Conservation (phyloP, 768 basidiomycete genomes). For the Suillus alpinus region DNA sequence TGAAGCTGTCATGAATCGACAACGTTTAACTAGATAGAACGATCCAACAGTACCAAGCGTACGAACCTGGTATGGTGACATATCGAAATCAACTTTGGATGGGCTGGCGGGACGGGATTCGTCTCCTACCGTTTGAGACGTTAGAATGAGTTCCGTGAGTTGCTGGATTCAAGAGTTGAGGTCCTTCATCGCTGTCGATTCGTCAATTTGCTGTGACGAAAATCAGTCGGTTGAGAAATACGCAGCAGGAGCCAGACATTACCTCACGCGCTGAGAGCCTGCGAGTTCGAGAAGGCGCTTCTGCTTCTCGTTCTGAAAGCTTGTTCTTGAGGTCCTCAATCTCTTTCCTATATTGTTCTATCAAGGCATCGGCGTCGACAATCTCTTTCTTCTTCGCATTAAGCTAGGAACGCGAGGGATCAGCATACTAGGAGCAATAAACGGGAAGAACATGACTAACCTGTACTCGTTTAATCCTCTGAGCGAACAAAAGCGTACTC, state of each 20-base stretch:
- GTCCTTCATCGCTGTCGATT: slow-evolving; percentile 82
- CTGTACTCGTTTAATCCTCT: slow-evolving; percentile 86
- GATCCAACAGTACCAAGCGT: neutral
- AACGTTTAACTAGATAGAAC: neutral
- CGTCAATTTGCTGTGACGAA: slow-evolving; percentile 67
- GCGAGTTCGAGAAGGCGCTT: slow-evolving; percentile 45
- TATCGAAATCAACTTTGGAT: slow-evolving; percentile 85
- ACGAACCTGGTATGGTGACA: slow-evolving; percentile 78
- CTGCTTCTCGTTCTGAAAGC: slow-evolving; percentile 67
- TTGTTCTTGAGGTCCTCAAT: slow-evolving; percentile 85
- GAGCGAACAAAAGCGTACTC: slow-evolving; percentile 89
- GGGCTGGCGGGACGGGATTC: slow-evolving; percentile 82
- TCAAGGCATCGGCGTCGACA: slow-evolving; percentile 88
- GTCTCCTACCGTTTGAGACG: slow-evolving; percentile 77
- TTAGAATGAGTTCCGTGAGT: slow-evolving; percentile 80
- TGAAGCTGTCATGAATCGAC: slow-evolving; percentile 54
- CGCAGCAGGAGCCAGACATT: neutral
- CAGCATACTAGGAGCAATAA: neutral
- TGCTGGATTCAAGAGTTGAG: slow-evolving; percentile 78
- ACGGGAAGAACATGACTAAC: slow-evolving; percentile 26
- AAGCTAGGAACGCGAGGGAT: slow-evolving; percentile 27
- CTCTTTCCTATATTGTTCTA: slow-evolving; percentile 92
- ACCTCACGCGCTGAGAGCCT: slow-evolving; percentile 48
- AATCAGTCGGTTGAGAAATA: neutral
- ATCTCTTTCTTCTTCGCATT: slow-evolving; percentile 92